These are phyloP conservation scores for Micromonas commoda DNA, from an alignment of 139 green algal species.

Conservation along the genomic window DNA sequence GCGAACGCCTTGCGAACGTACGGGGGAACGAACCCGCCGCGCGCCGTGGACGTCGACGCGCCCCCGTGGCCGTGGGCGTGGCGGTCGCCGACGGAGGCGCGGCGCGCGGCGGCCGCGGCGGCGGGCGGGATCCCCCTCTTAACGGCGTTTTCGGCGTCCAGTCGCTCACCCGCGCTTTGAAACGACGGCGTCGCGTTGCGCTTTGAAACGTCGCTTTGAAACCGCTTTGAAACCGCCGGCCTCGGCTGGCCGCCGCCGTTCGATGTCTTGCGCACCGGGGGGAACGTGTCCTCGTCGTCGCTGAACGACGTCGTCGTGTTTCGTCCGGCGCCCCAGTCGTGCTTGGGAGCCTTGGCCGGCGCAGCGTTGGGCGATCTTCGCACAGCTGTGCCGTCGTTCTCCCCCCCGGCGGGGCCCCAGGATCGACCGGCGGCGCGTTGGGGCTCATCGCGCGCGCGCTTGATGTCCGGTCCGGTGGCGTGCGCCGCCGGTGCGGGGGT, in stretches of 20 bases:
- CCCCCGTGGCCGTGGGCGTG: neutral
- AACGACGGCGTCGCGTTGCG: no score
- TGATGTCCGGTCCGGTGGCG: no score
- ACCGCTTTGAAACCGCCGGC: no score
- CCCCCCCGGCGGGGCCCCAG: no score
- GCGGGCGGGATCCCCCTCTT: neutral
- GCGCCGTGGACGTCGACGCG: neutral
- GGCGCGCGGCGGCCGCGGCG: neutral
- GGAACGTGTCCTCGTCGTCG: neutral
- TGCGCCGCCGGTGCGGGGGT: no score
- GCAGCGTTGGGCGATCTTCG: no score
- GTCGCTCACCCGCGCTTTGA: neutral
- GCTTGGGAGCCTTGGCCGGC: neutral
- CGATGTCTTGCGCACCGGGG: no score
- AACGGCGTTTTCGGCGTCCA: neutral
- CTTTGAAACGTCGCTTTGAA: no score
- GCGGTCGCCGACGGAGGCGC: neutral
- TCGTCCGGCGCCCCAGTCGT: neutral
- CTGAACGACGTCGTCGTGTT: neutral
- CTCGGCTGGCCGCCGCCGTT: no score
- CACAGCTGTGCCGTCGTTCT: no score
- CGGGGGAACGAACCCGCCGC: conserved; percentile 3
- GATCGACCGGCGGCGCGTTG: no score
- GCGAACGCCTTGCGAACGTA: conserved; percentile 15
- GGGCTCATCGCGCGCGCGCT: no score